Percentiles rank a stretch among this genome's conserved stretches.
These are phyloP conservation scores for Alternaria viburni DNA, from an alignment of 2,329 filamentous ascomycete genomes.

Conservation along the genomic window DNA sequence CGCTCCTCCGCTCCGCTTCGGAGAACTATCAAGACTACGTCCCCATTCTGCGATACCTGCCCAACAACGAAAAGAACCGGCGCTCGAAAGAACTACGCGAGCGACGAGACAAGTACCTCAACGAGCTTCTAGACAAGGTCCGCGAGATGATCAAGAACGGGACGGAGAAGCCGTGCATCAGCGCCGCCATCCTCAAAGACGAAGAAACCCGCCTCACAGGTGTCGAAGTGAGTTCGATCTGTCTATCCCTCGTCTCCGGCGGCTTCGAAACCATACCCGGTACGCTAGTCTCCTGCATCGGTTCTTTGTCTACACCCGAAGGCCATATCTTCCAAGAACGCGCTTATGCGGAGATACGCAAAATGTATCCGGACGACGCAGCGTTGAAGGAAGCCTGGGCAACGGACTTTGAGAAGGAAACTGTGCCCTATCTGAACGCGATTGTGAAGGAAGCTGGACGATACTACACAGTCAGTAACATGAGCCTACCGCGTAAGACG, in stretches of 20 bases:
- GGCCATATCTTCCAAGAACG: conserved; percentile 60
- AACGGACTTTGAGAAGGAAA: conserved; percentile 53
- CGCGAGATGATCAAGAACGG: conserved; percentile 59
- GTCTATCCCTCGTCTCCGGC: conserved; percentile 59
- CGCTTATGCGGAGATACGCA: conserved; percentile 60
- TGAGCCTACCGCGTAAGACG: conserved; percentile 61
- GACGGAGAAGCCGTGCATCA: conserved; percentile 62
- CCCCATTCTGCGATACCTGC: conserved; percentile 57
- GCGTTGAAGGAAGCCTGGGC: conserved; percentile 57
- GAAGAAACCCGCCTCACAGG: conserved; percentile 60
- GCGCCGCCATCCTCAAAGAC: conserved; percentile 61
- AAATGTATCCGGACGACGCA: conserved; percentile 48
- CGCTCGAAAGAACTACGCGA: conserved; percentile 56
- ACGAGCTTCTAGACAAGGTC: conserved; percentile 58
- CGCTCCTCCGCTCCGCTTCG: conserved; percentile 57
- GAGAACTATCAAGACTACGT: conserved; percentile 64
- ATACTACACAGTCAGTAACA: conserved; percentile 61
- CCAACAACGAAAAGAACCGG: conserved; percentile 60
- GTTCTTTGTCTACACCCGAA: conserved; percentile 56
- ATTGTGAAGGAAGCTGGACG: conserved; percentile 61
- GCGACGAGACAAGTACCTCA: conserved; percentile 58
- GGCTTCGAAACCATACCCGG: conserved; percentile 63
- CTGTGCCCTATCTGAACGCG: conserved; percentile 56
- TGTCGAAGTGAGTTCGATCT: conserved; percentile 62
- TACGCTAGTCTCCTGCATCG: conserved; percentile 60